Evolutionary conservation across 2,329 filamentous ascomycete species (phyloP), one percentile per base, ranked within the genome.

Genomic region (Sporothrix pseudoabietina): DNA sequence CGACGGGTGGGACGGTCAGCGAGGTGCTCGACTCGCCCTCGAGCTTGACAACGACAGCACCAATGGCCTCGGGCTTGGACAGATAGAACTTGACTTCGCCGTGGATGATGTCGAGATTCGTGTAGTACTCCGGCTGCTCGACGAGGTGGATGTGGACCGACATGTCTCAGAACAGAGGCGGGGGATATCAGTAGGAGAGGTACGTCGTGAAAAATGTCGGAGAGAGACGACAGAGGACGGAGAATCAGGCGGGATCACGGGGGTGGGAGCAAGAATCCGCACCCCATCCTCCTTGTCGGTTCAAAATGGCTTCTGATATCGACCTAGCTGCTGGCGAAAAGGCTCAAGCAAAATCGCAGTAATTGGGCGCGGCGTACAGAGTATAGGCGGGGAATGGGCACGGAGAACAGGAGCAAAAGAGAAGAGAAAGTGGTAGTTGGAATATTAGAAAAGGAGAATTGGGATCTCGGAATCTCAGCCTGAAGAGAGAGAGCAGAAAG

Each of bases 41-140:
- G 44, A 96, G 88, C 84, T 96, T 96, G 78, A 95, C 92, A 52
- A 93, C 85, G 75, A 96, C 90, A 71, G 89, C 91, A 68, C 89
- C 88, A 69, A 95, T 86, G 72, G 87, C 85, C 80, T 95, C 92
- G 71, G 92, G 83, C 76, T 90, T 91, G 70, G 87, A 89, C 76
- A 91, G 82, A 26, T 78, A 80, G 41, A 91, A 81, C 69, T 89
- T 79, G 39, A 91, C 82, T 74, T 86, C 85, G 71, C 93, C 93
- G 41, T 85, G 86, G 74, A 96, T 87, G 75, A 87, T 83, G 81
- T 95, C 93, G 78, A 94, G 89, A 79, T 95, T 95, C 70, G 93
- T 95, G 81, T 91, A 93, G 84, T 92, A 91, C 77, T 89, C 87
- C 76, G 90, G 89, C 69, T 87, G 87, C 78, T 89, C 86, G 77